Evolutionary conservation across 177 flowering plant genomes (phyloP), one percentile per base, ranked within the genome.

Genomic region (Vitis hybrid): DNA sequence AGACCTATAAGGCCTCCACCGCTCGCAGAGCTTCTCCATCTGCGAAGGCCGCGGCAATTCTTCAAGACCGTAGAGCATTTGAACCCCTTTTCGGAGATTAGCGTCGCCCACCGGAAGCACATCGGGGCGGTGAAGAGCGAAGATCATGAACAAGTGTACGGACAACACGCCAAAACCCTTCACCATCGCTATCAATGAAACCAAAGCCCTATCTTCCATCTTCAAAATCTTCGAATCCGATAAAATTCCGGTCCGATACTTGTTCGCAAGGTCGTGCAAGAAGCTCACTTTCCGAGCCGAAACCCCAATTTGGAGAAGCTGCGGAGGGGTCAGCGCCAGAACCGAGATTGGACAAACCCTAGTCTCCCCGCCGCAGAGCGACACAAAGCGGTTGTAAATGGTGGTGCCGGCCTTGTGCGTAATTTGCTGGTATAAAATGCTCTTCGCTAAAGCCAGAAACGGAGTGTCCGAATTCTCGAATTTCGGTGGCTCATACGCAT

Each of bases 311-410:
- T 53, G 56, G 10, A 12, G 56, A 16, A 53, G 56, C 56, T 53
- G 56, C 56, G 56, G 56, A 15, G 60, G 29, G 10, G 60, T 18
- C 26, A 57, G 60, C 12, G 60, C 64, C 13, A 62, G 50, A 31
- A 62, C 64, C 13, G 50, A 6, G 49, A 13, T 33, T 14, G 70
- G 70, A 1, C 51, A 10, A 16, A 67, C 70, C 14, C 51, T 2
- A 11, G 22, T 29, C 52, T 67, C 70, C 13, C 70, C 70, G 50
- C 70, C 70, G 33, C 70, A 57, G 10, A 67, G 70, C 11, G 70
- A 56, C n/a, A 67, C 26, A 31, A 67, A 67, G 48, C 62, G 62
- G 2, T 16, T 14, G 56, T 67, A 67, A 10, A 45, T 57, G 6
- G 61, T 26, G 3, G 51, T n/a, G 16, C 62, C 70, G 4, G 62